A percentile compares a stretch with the other conserved stretches of the same genome.
These are phyloP conservation scores for Barnettozyma sp. DNA, from an alignment of 805 yeast species.

Conservation along the genomic window DNA sequence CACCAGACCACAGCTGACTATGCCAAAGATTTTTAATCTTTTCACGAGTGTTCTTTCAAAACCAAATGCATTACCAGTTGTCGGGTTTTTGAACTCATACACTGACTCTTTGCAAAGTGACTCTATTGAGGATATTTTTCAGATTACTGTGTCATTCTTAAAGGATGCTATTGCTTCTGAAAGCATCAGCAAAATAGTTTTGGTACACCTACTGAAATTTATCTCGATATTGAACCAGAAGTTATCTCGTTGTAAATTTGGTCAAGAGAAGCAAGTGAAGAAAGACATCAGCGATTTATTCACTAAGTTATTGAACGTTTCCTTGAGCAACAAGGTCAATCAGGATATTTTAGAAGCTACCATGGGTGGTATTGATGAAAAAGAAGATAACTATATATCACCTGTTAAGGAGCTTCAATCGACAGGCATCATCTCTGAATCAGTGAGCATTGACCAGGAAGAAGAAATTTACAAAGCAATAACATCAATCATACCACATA, in stretches of 20 bases:
- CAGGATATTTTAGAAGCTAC: slow-evolving; percentile 16
- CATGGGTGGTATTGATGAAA: slow-evolving; percentile 6
- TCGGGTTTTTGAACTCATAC: slow-evolving; percentile 44
- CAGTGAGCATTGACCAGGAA: slow-evolving; percentile 20
- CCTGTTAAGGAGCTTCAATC: slow-evolving; percentile 3
- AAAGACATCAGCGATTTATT: slow-evolving; percentile 49
- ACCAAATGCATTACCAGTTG: slow-evolving; percentile 13
- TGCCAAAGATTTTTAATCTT: slow-evolving; percentile 59
- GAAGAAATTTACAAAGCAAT: slow-evolving; percentile 42
- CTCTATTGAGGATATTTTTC: slow-evolving; percentile 75
- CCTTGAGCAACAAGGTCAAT: slow-evolving; percentile 22
- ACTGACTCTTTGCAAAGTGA: slow-evolving; percentile 63
- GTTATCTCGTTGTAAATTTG: slow-evolving; percentile 49
- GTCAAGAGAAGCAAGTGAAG: slow-evolving; percentile 50
- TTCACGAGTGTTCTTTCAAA: slow-evolving; percentile 26
- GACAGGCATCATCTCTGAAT: slow-evolving; percentile 4
- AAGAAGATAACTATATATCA: neutral
- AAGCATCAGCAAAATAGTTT: slow-evolving; percentile 36
- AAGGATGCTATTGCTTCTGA: slow-evolving; percentile 45
- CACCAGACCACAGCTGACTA: slow-evolving; percentile 66
- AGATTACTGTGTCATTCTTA: slow-evolving; percentile 47
- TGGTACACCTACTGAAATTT: slow-evolving; percentile 49
- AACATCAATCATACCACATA: slow-evolving; percentile 27
- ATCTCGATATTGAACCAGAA: slow-evolving; percentile 48
- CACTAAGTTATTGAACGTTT: slow-evolving; percentile 29